These are phyloP conservation scores for Lactuca sativa DNA, from an alignment of 129 eudicot genomes.

Conservation along the genomic window DNA sequence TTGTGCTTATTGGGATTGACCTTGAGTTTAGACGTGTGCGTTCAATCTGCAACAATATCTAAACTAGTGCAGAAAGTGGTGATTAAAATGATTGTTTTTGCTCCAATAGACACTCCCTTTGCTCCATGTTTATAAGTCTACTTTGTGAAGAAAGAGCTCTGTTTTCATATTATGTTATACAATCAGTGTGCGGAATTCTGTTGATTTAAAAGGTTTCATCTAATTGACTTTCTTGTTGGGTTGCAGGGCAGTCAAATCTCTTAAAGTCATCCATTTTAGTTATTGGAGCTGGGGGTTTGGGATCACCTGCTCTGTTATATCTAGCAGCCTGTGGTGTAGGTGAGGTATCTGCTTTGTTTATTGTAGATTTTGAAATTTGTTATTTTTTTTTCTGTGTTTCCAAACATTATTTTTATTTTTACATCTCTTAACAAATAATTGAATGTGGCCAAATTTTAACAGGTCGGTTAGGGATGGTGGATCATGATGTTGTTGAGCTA, in stretches of 20 bases:
- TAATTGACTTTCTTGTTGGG: conserved; percentile 21
- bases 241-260: conserved; percentile 75
- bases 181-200: too few relatives aligned
- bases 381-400: not conserved
- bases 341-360: conserved; percentile 28
- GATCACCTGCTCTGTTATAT: conserved; percentile 92
- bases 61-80: conserved; percentile 3
- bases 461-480: conserved; percentile 92
- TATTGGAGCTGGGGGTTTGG: conserved; percentile 98
- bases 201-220: conserved; percentile 10
- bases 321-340: conserved; percentile 98
- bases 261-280: conserved; percentile 80
- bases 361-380: not conserved
- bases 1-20: not conserved
- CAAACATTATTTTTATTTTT: conserved; percentile 1
- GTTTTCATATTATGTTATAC: too few relatives aligned
- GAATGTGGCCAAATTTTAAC: conserved; percentile 16
- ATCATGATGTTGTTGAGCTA: conserved; percentile 97
- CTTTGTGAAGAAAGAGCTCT: too few relatives aligned
- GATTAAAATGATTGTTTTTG: not conserved
- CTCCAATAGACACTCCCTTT: not conserved
- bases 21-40: not conserved
- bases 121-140: not conserved
- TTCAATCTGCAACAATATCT: not conserved
- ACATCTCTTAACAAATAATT: conserved; percentile 9